Evolutionary conservation across 164 flowering plant genomes (phyloP).

Genomic region (Macadamia tetraphylla): DNA sequence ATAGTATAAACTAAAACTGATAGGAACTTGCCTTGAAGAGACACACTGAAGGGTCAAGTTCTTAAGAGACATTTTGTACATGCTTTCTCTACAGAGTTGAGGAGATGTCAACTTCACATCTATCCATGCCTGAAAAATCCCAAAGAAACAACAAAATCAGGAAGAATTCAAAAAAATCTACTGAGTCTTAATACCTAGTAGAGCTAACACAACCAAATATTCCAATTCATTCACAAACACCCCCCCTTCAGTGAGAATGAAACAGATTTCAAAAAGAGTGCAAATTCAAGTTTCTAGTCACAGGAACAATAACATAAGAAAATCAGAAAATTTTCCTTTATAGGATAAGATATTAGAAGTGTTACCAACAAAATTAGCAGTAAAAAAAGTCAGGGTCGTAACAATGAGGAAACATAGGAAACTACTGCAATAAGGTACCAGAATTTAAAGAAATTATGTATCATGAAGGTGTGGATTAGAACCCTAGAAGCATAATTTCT

Average conservation of each 20-base stretch:
- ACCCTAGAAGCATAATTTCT: too few species aligned
- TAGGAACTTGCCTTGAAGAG: constrained; percentile 63
- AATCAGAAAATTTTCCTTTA: not conserved
- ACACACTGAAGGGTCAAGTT: constrained; percentile 46
- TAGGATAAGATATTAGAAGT: not conserved
- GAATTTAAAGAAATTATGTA: too few species aligned
- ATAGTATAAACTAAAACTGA: not conserved
- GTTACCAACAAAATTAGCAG: not conserved
- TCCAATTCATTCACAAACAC: not conserved
- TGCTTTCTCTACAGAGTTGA: constrained; percentile 77
- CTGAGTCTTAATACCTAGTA: too few species aligned
- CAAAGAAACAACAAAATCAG: constrained; percentile 9
- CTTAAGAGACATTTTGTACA: constrained; percentile 71
- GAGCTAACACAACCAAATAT: not conserved
- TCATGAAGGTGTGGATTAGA: too few species aligned
- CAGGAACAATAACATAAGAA: too few species aligned
- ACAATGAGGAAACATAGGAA: not conserved
- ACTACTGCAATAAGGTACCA: too few species aligned
- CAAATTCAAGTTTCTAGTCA: not conserved
- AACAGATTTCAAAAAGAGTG: not conserved
- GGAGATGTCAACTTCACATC: constrained; percentile 94
- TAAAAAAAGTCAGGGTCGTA: not conserved
- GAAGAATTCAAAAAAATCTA: not conserved
- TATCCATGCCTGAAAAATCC: constrained; percentile 60
- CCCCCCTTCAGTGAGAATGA: not conserved